Conservation (phyloP, 2,329 filamentous ascomycete genomes). For the Bipolaris sorokiniana region DNA sequence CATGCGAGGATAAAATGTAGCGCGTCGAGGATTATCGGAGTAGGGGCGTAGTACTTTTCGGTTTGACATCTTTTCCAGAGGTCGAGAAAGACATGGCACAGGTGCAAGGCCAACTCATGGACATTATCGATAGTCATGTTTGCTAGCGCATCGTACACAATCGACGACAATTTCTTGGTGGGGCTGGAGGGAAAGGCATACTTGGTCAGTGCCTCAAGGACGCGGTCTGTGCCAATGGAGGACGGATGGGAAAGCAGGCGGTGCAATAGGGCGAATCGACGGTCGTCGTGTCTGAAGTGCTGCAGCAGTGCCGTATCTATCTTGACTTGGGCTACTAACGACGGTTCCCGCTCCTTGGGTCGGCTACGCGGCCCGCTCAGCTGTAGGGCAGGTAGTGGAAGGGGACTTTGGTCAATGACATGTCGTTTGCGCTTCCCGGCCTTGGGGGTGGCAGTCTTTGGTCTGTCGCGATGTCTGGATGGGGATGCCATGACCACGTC, state of each 20-base stretch:
- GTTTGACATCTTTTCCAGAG: constrained; percentile 72
- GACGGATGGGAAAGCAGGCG: constrained; percentile 68
- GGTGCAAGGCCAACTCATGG: constrained; percentile 65
- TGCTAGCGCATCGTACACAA: constrained; percentile 72
- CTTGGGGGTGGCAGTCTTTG: constrained; percentile 65
- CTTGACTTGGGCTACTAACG: constrained; percentile 3
- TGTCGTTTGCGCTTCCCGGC: constrained; percentile 71
- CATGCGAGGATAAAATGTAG: constrained; percentile 68
- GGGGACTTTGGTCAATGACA: constrained; percentile 68
- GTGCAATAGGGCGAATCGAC: constrained; percentile 59
- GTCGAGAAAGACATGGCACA: constrained; percentile 67
- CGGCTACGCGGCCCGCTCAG: constrained; percentile 47
- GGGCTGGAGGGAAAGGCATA: constrained; percentile 68
- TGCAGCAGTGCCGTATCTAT: constrained; percentile 45
- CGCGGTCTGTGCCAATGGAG: constrained; percentile 62
- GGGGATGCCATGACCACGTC: constrained; percentile 64
- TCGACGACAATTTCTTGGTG: constrained; percentile 64
- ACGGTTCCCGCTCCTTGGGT: constrained; percentile 45
- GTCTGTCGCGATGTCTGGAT: constrained; percentile 55
- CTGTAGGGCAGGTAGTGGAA: constrained; percentile 61
- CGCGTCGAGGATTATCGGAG: constrained; percentile 69
- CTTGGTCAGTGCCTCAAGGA: constrained; percentile 70
- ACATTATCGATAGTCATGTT: constrained; percentile 56
- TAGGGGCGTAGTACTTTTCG: constrained; percentile 67
- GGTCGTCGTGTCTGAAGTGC: constrained; percentile 47